Conservation (phyloP, 257 asterid species). For the Fraxinus anomala region DNA sequence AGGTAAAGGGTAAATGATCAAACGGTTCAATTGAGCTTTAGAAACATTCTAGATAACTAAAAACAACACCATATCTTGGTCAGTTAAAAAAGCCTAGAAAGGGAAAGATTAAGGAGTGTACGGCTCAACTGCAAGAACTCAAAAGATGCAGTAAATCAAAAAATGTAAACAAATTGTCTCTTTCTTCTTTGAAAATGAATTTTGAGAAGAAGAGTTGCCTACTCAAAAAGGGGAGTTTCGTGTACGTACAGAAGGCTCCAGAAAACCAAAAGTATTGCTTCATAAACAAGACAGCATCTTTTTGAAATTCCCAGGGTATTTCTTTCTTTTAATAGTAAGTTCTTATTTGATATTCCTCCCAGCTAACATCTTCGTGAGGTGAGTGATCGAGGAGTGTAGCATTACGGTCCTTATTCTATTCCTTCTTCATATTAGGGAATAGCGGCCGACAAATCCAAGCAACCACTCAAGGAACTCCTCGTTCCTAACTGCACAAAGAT, state of each 20-base stretch:
- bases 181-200: background rate
- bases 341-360: background rate
- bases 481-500: background rate
- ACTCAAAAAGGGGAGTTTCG: background rate
- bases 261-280: background rate
- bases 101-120: too few relatives aligned
- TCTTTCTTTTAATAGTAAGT: background rate
- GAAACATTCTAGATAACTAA: background rate
- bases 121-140: too few relatives aligned
- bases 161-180: too few relatives aligned
- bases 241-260: background rate
- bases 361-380: background rate
- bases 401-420: background rate
- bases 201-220: background rate
- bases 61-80: background rate
- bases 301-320: background rate
- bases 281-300: background rate
- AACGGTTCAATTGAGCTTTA: too few relatives aligned
- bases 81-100: background rate
- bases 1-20: background rate
- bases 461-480: background rate
- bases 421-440: background rate
- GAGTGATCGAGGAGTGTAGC: background rate
- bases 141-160: too few relatives aligned
- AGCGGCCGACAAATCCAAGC: background rate